Conservation (phyloP, 768 basidiomycete species). For the Podaxis rugospora region DNA sequence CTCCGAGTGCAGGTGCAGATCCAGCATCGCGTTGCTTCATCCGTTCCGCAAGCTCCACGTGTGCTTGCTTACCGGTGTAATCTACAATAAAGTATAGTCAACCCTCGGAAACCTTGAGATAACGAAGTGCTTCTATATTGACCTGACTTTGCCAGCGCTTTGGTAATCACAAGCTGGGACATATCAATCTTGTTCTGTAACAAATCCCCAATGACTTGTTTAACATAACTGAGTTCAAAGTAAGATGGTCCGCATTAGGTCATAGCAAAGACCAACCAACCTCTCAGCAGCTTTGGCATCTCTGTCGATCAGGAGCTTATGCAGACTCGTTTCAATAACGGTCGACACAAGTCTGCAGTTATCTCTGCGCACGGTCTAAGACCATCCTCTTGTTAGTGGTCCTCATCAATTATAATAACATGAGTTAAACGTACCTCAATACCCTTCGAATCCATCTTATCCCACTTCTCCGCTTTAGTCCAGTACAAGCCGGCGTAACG, state of each 20-base stretch:
- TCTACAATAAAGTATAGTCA: conserved; percentile 38
- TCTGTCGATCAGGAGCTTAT: conserved; percentile 95
- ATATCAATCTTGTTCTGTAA: conserved; percentile 97
- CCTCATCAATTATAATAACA: neutral
- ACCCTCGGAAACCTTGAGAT: neutral
- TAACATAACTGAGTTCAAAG: conserved; percentile 65
- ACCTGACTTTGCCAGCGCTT: conserved; percentile 89
- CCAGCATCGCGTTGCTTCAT: conserved; percentile 97
- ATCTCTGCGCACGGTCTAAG: conserved; percentile 92
- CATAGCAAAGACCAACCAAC: conserved; percentile 39
- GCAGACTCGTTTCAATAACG: conserved; percentile 95
- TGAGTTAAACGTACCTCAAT: conserved; percentile 69
- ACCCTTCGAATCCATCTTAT: conserved; percentile 99
- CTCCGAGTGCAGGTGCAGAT: conserved; percentile 95
- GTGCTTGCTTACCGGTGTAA: conserved; percentile 93
- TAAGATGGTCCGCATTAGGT: neutral
- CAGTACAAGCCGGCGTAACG: conserved; percentile 98
- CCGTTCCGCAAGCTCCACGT: conserved; percentile 90
- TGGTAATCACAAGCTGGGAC: conserved; percentile 99
- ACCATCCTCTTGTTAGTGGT: neutral
- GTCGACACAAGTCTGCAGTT: conserved; percentile 98
- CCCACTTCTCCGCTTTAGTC: conserved; percentile 92
- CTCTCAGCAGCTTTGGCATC: conserved; percentile 93
- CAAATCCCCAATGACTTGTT: conserved; percentile 89
- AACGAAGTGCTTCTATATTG: conserved; percentile 15